phyloP scores from a whole-genome alignment of 73 alveolate genomes.

The Paramecium tetraurelia region DNA sequence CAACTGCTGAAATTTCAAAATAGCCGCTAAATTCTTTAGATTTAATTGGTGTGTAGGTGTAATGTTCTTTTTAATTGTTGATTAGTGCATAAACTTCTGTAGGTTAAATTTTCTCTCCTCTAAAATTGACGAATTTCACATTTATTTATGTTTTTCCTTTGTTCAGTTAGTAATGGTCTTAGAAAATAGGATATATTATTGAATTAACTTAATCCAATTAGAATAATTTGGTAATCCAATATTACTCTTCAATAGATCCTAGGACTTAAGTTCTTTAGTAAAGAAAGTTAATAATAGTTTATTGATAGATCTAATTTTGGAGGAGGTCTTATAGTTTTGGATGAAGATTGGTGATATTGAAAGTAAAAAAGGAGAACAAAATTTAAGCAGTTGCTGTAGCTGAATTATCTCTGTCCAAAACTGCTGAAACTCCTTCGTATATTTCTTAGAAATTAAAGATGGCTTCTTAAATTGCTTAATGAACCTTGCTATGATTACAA shows the following conservation, averaged over 20 bases:
- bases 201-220: not conserved
- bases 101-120: not conserved
- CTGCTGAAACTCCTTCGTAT: not conserved
- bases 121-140: not conserved
- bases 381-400: not conserved
- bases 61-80: not conserved
- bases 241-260: not conserved
- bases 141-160: not conserved
- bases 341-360: not conserved
- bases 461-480: not conserved
- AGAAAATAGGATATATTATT: not conserved
- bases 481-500: not conserved
- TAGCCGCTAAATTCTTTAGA: conserved; percentile 19
- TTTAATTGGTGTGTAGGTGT: not conserved
- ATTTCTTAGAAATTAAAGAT: not conserved
- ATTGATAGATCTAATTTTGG: not conserved
- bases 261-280: not conserved
- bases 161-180: not conserved
- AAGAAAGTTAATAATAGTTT: not conserved
- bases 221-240: not conserved
- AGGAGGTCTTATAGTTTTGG: not conserved
- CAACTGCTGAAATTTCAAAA: not conserved
- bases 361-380: not conserved
- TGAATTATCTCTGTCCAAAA: conserved; percentile 26
- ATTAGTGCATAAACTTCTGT: not conserved